phyloP scores from a whole-genome alignment of 139 green algal species.

The Zygnema cylindricum region DNA sequence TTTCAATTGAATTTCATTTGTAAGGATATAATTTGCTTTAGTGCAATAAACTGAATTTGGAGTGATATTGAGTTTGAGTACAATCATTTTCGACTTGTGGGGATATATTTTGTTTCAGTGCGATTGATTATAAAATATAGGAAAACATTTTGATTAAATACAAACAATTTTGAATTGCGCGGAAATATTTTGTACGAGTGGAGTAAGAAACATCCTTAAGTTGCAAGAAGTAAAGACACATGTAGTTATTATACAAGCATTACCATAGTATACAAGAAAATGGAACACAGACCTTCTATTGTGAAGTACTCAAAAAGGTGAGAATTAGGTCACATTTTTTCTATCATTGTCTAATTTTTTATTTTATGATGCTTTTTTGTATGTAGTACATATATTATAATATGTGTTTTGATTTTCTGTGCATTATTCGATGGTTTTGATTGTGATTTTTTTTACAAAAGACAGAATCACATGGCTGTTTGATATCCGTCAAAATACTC shows the following conservation, averaged over 20 bases:
- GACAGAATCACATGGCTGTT: no score
- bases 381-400: no score
- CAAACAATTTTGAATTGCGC: no score
- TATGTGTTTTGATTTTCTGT: no score
- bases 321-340: no score
- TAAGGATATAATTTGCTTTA: neutral
- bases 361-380: no score
- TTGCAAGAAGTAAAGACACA: constrained; percentile 79
- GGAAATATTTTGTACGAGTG: no score
- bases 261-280: constrained; percentile 96
- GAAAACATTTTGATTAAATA: neutral
- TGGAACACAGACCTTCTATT: constrained; percentile 95
- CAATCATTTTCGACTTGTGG: neutral
- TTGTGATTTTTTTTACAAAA: no score
- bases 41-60: constrained; percentile 3
- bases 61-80: neutral
- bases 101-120: neutral
- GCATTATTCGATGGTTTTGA: no score
- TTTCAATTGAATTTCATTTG: neutral
- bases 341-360: no score
- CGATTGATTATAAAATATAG: neutral
- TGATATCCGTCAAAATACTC: no score
- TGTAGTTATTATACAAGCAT: no score
- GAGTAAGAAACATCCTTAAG: constrained; percentile 79
- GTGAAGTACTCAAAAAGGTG: constrained; percentile 91